Evolutionary conservation across 148 eudicot species (phyloP), one percentile per base, ranked within the genome.

Genomic region (Agrostemma githago): DNA sequence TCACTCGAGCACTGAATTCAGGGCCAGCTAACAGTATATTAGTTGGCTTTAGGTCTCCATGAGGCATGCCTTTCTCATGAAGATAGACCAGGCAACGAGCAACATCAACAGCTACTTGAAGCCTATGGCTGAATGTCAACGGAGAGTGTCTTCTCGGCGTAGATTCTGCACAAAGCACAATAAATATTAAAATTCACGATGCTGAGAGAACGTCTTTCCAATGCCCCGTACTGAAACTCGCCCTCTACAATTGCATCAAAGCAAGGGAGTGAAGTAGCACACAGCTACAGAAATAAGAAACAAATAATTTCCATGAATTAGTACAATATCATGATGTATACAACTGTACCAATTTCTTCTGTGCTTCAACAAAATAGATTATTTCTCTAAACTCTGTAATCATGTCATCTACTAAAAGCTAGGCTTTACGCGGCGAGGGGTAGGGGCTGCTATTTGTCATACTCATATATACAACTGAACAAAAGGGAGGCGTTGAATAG

Each of bases 1-100:
- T 89, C 2, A 95, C 76, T 14, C 68, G 82, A 21, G 82, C 88
- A 40, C 61, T 82, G 79, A 83, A 80, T 66, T 87, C 82, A 0
- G 88, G 53, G 46, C 88, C 83, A 0, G 67, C 76, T 77, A 95
- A 74, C 74, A 95, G 81, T 78, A 95, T 79, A 66, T 95, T 95
- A 63, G 91, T 87, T 8, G 97, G 98, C 83, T 95, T 95, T 19
- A 95, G 86, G 88, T 92, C 86, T 43, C 98, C 98, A 53, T 95
- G 98, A 69, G 93, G 87, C 72, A 87, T 78, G 80, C 92, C 89
- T 82, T 82, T 80, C 21, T 90, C 93, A 17, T 92, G 98, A 79
- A 95, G 96, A 82, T 79, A 90, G 75, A 77, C 68, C 42, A 95
- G 87, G 78, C 90, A 80, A 19, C 88, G 89, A 54, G 98, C 97